Conservation (phyloP, 2,329 filamentous ascomycete species). For the Xylaria sp. region DNA sequence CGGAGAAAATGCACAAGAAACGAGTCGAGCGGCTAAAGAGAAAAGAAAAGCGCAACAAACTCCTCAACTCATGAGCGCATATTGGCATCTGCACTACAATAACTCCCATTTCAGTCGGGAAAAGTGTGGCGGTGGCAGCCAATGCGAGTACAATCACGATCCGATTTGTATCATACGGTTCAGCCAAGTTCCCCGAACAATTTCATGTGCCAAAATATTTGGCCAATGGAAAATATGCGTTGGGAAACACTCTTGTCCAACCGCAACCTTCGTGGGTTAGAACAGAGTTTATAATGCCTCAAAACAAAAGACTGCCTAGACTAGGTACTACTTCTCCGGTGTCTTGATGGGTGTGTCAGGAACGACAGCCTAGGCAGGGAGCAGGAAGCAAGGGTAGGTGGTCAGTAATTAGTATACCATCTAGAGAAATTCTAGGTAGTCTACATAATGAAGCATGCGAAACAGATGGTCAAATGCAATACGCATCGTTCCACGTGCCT, state of each 20-base stretch:
- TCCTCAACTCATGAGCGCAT: conserved; percentile 69
- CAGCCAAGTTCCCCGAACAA: not conserved
- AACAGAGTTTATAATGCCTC: not conserved
- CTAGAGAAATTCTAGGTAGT: not conserved
- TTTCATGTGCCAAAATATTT: not conserved
- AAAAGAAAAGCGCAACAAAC: conserved; percentile 95
- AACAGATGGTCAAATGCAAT: not conserved
- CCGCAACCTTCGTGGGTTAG: not conserved
- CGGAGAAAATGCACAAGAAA: conserved; percentile 97
- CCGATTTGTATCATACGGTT: not conserved
- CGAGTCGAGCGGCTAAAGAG: conserved; percentile 91
- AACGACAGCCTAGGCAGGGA: not conserved
- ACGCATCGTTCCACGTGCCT: not conserved
- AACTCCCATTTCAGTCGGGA: not conserved
- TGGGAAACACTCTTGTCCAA: not conserved
- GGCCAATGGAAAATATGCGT: not conserved
- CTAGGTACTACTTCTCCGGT: not conserved
- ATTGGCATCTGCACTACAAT: not conserved
- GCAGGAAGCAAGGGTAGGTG: conserved; percentile 7
- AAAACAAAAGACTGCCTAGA: conserved; percentile 5
- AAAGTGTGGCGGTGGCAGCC: not conserved
- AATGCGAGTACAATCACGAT: not conserved
- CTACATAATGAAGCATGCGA: not conserved
- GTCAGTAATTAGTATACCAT: not conserved
- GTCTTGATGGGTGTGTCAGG: not conserved